Evolutionary conservation across 306 rosid species (phyloP), one percentile per base, ranked within the genome.

Genomic region (Sindora glabra): DNA sequence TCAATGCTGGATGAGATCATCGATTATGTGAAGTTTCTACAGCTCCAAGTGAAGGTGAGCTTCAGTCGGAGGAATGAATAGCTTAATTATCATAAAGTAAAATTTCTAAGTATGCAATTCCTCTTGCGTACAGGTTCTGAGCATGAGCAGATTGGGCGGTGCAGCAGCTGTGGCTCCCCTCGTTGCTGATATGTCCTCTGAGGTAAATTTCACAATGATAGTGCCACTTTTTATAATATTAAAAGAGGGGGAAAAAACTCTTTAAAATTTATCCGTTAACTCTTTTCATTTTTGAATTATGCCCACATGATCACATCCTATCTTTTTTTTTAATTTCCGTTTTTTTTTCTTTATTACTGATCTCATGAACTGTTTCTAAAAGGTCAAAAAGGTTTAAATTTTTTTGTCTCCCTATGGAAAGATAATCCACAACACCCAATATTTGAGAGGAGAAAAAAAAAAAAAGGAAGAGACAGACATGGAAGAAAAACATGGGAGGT

Each of bases 1-100:
- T 94, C 99, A 56, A 94, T 94, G 99, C 84, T 94, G 55, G 99
- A 94, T 72, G 99, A 94, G 94, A 94, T 94, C 68, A 94, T 94
- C 37, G 99, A 89, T 54, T 94, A 94, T 76, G 99, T 94, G 7
- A 94, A 86, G 70, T 94, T 94, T 72, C 85, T 94, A 15, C 99
- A 94, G 76, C 90, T 94, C 59, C 99, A 94, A 84, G 97, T 94
- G 76, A 89, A 94, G 90, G 99, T 94, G 14, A 65, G 68, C 24
- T 41, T 34, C 8, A 17, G 7, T 13, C 27, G 18, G 22, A n/a
- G 17, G 37, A 2, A 15, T 74, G 8, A 32, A 22, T 29, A 34
- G 0, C 8, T 46, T 47, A 48, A 18, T 44, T 17, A n/a, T n/a
- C n/a, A n/a, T n/a, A 38, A 59, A 37, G 13, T 29, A 40, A 27